Evolutionary conservation across 805 yeast genomes (phyloP).

Genomic region (Saccharomycopsis vini): DNA sequence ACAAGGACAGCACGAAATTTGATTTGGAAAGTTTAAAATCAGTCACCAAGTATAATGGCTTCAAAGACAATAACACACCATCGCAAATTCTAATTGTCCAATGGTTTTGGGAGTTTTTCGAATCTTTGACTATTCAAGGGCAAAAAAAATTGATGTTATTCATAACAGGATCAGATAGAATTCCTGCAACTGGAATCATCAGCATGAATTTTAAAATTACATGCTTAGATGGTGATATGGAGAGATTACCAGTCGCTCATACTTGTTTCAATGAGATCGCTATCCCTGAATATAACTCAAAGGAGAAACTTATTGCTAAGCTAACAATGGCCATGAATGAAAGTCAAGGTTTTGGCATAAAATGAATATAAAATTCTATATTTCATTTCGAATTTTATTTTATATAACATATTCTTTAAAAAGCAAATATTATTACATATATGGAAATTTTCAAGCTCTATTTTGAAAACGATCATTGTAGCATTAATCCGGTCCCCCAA

Average conservation of each 20-base stretch:
- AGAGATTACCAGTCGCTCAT: slow-evolving; percentile 74
- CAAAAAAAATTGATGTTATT: slow-evolving; percentile 64
- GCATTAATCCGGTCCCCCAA: too few species aligned
- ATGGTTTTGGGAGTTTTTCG: slow-evolving; percentile 88
- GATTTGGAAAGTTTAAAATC: slow-evolving; percentile 62
- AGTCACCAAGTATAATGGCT: slow-evolving; percentile 67
- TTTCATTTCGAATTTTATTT: too few species aligned
- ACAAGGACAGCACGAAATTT: slow-evolving; percentile 34
- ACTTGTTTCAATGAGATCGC: slow-evolving; percentile 92
- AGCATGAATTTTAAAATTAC: slow-evolving; percentile 67
- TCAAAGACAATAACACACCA: slow-evolving; percentile 35
- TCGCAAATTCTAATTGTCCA: too few species aligned
- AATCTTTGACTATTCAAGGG: slow-evolving; percentile 31
- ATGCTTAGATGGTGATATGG: slow-evolving; percentile 35
- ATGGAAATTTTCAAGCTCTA: too few species aligned
- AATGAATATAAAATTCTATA: too few species aligned
- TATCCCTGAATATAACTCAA: slow-evolving; percentile 52
- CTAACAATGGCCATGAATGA: slow-evolving; percentile 63
- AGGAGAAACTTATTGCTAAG: slow-evolving; percentile 48
- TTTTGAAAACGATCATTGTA: too few species aligned
- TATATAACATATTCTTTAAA: too few species aligned
- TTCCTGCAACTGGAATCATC: slow-evolving; percentile 88
- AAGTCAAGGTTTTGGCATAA: slow-evolving; percentile 81
- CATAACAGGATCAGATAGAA: slow-evolving; percentile 83
- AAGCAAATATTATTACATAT: too few species aligned